These are phyloP conservation scores for Crithidia thermophila DNA, from an alignment of 208 protist genomes.

Conservation along the genomic window DNA sequence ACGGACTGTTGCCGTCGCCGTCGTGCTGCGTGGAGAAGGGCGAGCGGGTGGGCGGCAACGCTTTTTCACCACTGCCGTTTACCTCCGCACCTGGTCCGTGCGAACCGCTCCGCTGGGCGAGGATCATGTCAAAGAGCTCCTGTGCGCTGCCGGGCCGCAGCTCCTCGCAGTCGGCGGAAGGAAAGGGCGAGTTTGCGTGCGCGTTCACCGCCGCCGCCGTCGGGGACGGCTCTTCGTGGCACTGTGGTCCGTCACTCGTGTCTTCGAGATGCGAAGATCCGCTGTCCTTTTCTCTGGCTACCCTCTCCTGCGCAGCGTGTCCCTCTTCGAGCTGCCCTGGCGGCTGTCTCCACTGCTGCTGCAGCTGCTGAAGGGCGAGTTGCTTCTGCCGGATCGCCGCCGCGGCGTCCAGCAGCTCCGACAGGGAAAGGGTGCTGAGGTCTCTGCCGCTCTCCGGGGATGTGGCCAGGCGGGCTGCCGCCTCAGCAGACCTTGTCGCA, in stretches of 20 bases:
- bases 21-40: slow-evolving; percentile 8
- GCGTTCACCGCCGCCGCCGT: background rate
- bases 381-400: slow-evolving; percentile 62
- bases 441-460: slow-evolving; percentile 25
- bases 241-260: too few species aligned
- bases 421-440: slow-evolving; percentile 59
- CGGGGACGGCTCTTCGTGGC: too few species aligned
- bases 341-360: slow-evolving; percentile 28
- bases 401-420: slow-evolving; percentile 75
- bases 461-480: background rate
- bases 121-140: slow-evolving; percentile 30
- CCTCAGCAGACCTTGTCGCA: background rate
- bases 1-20: background rate
- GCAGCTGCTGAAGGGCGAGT: slow-evolving; percentile 55
- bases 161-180: background rate
- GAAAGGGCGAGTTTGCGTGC: slow-evolving; percentile 17
- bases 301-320: background rate
- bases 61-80: background rate
- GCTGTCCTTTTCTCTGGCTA: too few species aligned
- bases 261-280: too few species aligned
- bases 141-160: slow-evolving; percentile 15
- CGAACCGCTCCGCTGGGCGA: slow-evolving; percentile 11
- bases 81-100: background rate
- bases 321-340: background rate
- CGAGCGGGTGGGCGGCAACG: slow-evolving; percentile 13